A percentile compares a stretch with the other conserved stretches of the same genome.
Conservation (phyloP, 1,284 basidiomycete species). For the Apiotrichum porosum region DNA sequence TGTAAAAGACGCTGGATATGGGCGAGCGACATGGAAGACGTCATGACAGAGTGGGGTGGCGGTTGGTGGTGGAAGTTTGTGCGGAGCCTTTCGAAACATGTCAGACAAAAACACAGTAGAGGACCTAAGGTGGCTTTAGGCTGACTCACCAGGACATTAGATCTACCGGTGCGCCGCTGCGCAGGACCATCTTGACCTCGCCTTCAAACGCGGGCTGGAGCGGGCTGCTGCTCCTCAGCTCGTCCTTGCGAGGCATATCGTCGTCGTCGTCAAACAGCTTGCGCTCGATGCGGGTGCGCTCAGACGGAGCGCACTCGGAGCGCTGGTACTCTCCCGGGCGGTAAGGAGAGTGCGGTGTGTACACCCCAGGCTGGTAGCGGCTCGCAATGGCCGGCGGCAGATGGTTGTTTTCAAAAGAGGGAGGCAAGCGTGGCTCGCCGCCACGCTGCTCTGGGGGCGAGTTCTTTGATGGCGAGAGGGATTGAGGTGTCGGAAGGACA, state of each 20-base stretch:
- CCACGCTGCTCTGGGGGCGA: slow-evolving; percentile 8
- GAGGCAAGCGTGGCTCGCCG: slow-evolving; percentile 10
- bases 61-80: slow-evolving; percentile 45
- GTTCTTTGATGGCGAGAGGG: slow-evolving; percentile 23
- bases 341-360: slow-evolving; percentile 29
- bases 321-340: slow-evolving; percentile 34
- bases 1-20: slow-evolving; percentile 37
- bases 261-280: slow-evolving; percentile 35
- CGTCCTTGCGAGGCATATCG: slow-evolving; percentile 7
- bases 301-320: slow-evolving; percentile 29
- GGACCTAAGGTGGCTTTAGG: no score
- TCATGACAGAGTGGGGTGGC: slow-evolving; percentile 30
- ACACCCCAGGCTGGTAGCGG: slow-evolving; percentile 16
- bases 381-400: slow-evolving; percentile 27
- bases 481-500: slow-evolving; percentile 28
- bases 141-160: slow-evolving; percentile 41
- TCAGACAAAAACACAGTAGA: neutral
- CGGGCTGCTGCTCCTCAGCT: slow-evolving; percentile 17
- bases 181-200: slow-evolving; percentile 41
- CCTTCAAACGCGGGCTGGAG: slow-evolving; percentile 34
- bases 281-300: slow-evolving; percentile 29
- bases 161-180: slow-evolving; percentile 41
- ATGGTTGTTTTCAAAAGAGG: slow-evolving; percentile 15
- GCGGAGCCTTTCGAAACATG: slow-evolving; percentile 38
- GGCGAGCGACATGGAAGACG: slow-evolving; percentile 37